Percentiles rank a stretch among this genome's conserved stretches.
These are phyloP conservation scores for Globisporangium nagaii DNA, from an alignment of 352 stramenopile genomes.

Conservation along the genomic window DNA sequence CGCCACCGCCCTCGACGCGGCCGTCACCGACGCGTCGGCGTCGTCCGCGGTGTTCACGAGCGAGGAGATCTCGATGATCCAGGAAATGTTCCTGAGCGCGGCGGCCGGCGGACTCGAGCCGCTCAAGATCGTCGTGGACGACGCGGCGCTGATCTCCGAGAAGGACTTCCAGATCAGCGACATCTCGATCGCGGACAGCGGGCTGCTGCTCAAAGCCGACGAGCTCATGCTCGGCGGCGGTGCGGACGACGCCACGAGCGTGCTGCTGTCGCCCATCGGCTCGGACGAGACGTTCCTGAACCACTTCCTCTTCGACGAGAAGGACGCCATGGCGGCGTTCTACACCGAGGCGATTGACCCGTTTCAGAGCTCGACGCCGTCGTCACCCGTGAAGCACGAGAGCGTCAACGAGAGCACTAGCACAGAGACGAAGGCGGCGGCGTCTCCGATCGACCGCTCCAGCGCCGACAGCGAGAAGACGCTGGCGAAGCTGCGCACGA, in stretches of 20 bases:
- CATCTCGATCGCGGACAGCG: constrained; percentile 27
- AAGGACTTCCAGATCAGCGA: constrained; percentile 41
- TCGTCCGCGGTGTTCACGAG: constrained; percentile 26
- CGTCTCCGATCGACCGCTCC: constrained; percentile 3
- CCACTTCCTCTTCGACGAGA: constrained; percentile 45
- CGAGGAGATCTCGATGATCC: constrained; percentile 55
- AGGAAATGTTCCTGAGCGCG: constrained; percentile 36
- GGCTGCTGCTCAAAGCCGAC: constrained; percentile 11
- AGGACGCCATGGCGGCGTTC: constrained; percentile 56
- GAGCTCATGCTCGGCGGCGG: constrained; percentile 16
- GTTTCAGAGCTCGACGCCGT: constrained; percentile 26
- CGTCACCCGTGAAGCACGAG: constrained; percentile 10
- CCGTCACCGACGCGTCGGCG: not conserved
- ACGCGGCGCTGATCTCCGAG: constrained; percentile 5
- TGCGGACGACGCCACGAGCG: constrained; percentile 38
- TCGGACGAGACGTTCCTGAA: constrained; percentile 38
- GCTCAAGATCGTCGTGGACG: constrained; percentile 8
- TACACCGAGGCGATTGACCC: constrained; percentile 56
- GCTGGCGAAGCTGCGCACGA: constrained; percentile 41
- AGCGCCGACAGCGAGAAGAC: constrained; percentile 22
- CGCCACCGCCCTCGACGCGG: not conserved
- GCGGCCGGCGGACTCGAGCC: not conserved
- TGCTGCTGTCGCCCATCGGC: constrained; percentile 54
- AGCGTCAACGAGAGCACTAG: constrained; percentile 5
- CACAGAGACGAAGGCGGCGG: not conserved